These are phyloP conservation scores for Fusarium nygamai DNA, from an alignment of 2,329 filamentous ascomycete species.

Conservation along the genomic window DNA sequence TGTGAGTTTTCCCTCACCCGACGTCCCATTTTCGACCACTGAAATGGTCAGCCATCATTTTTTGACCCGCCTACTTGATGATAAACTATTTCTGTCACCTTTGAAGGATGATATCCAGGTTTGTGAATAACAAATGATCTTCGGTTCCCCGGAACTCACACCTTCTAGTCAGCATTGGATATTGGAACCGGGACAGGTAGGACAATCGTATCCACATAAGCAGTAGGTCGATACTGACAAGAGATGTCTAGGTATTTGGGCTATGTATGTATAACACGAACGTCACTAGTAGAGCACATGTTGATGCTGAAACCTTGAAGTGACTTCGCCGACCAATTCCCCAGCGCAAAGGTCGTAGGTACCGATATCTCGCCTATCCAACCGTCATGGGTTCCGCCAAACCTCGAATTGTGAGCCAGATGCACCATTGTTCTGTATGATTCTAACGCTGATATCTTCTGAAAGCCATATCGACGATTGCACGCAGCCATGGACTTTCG, in stretches of 20 bases:
- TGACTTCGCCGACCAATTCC: slow-evolving; percentile 57
- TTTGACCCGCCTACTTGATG: slow-evolving; percentile 5
- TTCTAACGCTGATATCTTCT: accelerated
- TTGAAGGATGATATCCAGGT: slow-evolving; percentile 15
- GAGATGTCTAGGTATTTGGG: slow-evolving; percentile 3
- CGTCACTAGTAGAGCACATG: accelerated
- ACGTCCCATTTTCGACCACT: neutral
- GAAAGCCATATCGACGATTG: slow-evolving; percentile 41
- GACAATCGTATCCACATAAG: accelerated
- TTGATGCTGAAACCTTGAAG: slow-evolving; percentile 46
- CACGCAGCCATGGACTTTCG: slow-evolving; percentile 43
- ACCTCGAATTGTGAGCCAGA: slow-evolving; percentile 11
- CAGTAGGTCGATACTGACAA: too few relatives aligned
- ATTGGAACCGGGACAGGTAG: slow-evolving; percentile 33
- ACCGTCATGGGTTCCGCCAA: slow-evolving; percentile 20
- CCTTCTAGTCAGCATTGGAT: slow-evolving; percentile 8
- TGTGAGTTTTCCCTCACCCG: neutral
- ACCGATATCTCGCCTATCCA: slow-evolving; percentile 68
- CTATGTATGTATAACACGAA: neutral
- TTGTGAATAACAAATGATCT: neutral
- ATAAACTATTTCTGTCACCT: slow-evolving; percentile 17
- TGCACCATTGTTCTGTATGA: accelerated
- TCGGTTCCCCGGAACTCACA: neutral
- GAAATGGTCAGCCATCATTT: slow-evolving; percentile 11
- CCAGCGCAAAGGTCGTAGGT: slow-evolving; percentile 56